These are phyloP conservation scores for Serpula lacrymans DNA, from an alignment of 768 basidiomycete genomes.

Conservation along the genomic window DNA sequence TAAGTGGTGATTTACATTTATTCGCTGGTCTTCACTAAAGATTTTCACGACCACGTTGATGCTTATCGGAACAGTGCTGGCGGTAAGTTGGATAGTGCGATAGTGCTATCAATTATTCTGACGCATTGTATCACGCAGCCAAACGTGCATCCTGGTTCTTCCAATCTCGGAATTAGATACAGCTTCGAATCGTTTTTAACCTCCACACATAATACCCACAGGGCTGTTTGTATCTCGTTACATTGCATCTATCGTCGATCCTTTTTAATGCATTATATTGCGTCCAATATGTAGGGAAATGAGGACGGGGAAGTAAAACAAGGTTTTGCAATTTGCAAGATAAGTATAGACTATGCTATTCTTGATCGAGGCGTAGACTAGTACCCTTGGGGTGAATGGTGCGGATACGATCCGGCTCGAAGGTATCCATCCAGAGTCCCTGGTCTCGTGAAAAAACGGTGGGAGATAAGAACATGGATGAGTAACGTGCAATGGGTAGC, in stretches of 20 bases:
- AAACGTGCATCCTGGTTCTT: slow-evolving; percentile 96
- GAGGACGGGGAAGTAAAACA: neutral
- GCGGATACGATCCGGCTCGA: too few species aligned
- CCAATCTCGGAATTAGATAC: slow-evolving; percentile 55
- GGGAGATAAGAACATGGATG: too few species aligned
- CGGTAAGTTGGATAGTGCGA: slow-evolving; percentile 23
- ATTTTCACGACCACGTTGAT: slow-evolving; percentile 11
- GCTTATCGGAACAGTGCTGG: slow-evolving; percentile 26
- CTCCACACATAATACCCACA: slow-evolving; percentile 11
- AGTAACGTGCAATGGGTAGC: too few species aligned
- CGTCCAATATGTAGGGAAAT: slow-evolving; percentile 9
- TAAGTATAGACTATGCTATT: slow-evolving; percentile 25
- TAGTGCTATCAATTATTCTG: slow-evolving; percentile 5
- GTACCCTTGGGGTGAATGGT: too few species aligned
- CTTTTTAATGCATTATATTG: slow-evolving; percentile 19
- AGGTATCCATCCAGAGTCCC: too few species aligned
- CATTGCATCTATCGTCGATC: slow-evolving; percentile 27
- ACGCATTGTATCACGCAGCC: slow-evolving; percentile 40
- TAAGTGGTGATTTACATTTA: slow-evolving; percentile 44
- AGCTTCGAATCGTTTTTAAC: slow-evolving; percentile 6
- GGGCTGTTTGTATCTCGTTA: slow-evolving; percentile 12
- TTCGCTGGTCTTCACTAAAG: slow-evolving; percentile 11
- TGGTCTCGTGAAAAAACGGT: too few species aligned
- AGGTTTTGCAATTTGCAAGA: slow-evolving; percentile 5
- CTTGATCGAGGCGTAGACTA: slow-evolving; percentile 13